Conservation (phyloP, 257 asterid species). For the Solanum tacnaense region DNA sequence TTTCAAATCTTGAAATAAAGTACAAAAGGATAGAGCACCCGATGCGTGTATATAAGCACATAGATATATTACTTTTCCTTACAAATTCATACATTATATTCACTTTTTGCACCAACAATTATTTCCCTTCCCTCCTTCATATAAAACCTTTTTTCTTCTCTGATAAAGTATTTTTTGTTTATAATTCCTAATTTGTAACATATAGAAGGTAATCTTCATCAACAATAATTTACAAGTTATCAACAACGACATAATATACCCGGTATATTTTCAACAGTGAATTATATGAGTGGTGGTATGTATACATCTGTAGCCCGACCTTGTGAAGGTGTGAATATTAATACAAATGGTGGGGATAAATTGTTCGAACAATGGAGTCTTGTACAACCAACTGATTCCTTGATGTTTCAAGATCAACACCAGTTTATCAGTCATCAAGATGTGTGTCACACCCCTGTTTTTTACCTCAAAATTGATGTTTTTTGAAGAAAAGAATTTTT, state of each 20-base stretch:
- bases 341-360: too few relatives aligned
- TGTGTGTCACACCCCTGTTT: too few relatives aligned
- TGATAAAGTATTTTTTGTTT: too few relatives aligned
- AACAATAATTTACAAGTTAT: too few relatives aligned
- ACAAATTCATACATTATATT: constrained; percentile 39
- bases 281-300: too few relatives aligned
- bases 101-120: constrained; percentile 24
- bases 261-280: too few relatives aligned
- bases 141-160: constrained; percentile 16
- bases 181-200: neutral
- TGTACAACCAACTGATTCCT: too few relatives aligned
- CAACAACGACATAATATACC: neutral
- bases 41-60: neutral
- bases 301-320: neutral
- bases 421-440: neutral
- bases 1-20: constrained; percentile 13
- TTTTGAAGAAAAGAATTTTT: too few relatives aligned
- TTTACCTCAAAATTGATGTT: too few relatives aligned
- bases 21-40: neutral
- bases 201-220: neutral
- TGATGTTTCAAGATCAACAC: too few relatives aligned
- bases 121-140: neutral
- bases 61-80: neutral
- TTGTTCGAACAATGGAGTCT: too few relatives aligned
- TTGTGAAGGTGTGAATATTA: too few relatives aligned